A percentile compares a stretch with the other conserved stretches of the same genome.
Evolutionary conservation across 352 stramenopile genomes (phyloP).

Genomic region (Pythium periplocum): DNA sequence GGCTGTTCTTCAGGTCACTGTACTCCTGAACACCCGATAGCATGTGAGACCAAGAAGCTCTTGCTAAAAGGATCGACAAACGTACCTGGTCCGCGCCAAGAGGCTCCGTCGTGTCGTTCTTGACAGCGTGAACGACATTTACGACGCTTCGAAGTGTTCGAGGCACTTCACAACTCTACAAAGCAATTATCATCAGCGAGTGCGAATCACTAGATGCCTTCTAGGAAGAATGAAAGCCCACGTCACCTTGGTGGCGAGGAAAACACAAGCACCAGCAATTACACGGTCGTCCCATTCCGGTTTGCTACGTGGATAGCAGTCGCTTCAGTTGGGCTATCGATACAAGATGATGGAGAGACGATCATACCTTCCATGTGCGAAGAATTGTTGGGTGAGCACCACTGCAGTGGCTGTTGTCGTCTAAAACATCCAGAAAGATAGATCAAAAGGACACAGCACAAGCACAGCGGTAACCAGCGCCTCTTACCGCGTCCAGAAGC

Average conservation of each 20-base stretch:
- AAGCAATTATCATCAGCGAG: not conserved
- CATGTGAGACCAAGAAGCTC: no score
- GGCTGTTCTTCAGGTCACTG: constrained; percentile 30
- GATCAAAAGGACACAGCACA: constrained; percentile 1
- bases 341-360: no score
- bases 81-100: constrained; percentile 30
- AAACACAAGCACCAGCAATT: constrained; percentile 18
- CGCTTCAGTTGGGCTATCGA: no score
- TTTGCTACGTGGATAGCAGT: constrained; percentile 2
- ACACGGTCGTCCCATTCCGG: constrained; percentile 12
- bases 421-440: not conserved
- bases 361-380: constrained; percentile 6
- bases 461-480: no score
- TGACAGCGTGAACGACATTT: constrained; percentile 40
- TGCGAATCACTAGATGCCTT: constrained; percentile 2
- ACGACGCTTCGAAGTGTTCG: constrained; percentile 41
- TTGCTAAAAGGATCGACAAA: not conserved
- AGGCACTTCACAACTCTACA: constrained; percentile 37
- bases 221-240: not conserved
- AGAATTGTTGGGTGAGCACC: constrained; percentile 17
- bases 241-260: constrained; percentile 22
- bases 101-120: constrained; percentile 20
- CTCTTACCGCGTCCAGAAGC: constrained; percentile 14
- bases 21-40: constrained; percentile 22
- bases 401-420: constrained; percentile 16